Evolutionary conservation across 2,329 filamentous ascomycete species (phyloP).

Genomic region (Fusarium bulbicola): DNA sequence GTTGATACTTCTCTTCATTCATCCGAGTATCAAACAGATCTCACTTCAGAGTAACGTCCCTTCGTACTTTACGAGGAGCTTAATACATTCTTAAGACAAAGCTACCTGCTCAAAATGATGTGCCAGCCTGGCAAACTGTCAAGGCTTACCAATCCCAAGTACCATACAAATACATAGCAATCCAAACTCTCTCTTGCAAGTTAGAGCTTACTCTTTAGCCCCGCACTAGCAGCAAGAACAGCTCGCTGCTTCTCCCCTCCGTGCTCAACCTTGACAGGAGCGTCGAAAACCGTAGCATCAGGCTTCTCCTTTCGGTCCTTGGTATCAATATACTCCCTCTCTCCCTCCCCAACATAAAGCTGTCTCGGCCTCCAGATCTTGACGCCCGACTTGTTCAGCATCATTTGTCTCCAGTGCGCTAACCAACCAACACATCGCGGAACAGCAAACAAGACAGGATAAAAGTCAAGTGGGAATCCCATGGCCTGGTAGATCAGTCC

Average conservation of each 20-base stretch:
- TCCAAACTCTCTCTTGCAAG: accelerated
- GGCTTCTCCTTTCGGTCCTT: constrained; percentile 46
- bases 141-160: accelerated
- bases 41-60: neutral
- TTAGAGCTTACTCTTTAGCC: constrained; percentile 7
- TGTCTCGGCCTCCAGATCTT: constrained; percentile 63
- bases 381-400: constrained; percentile 55
- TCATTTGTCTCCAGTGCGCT: constrained; percentile 62
- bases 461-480: constrained; percentile 63
- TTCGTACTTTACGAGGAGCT: accelerated
- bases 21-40: neutral
- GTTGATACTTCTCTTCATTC: accelerated
- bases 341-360: constrained; percentile 56
- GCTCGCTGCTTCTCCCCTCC: constrained; percentile 14
- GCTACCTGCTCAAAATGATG: neutral
- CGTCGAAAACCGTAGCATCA: constrained; percentile 5
- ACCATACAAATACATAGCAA: neutral
- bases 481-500: constrained; percentile 63
- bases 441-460: constrained; percentile 61
- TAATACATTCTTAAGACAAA: neutral
- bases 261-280: constrained; percentile 21
- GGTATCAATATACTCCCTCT: constrained; percentile 55
- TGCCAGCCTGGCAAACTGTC: accelerated
- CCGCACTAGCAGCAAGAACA: neutral
- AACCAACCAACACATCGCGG: constrained; percentile 61